Evolutionary conservation across 495 filamentous ascomycete species (phyloP), one percentile per base, ranked within the genome.

Genomic region (Penicillium ochrochloron): DNA sequence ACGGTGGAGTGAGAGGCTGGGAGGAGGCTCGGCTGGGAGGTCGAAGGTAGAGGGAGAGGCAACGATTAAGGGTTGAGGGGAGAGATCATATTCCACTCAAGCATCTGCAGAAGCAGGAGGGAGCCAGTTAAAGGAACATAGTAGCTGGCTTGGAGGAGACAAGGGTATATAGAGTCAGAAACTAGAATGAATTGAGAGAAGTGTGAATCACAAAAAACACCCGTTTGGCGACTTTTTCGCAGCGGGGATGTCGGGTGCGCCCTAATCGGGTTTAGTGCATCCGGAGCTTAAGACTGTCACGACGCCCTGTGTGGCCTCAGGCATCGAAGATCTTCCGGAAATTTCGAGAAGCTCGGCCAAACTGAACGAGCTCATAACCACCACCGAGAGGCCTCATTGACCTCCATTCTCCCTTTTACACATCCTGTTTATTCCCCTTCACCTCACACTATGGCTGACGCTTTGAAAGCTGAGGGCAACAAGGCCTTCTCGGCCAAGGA

Each of bases 401-500:
- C 34, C 50, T 44, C 39, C 23, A 29, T n/a, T 50, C 21, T 19
- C 3, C 57, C 35, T 55, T 44, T 51, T 57, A 57, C 58, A 33
- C 41, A 29, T 66, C 57, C 14, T 39, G 62, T n/a, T 21, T n/a
- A 58, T 55, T 48, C 25, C 21, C n/a, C n/a, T n/a, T 14, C 12
- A 3, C 8, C 41, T 53, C 39, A 19, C 66, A 79, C 6, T 42
- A 85, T 85, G 83, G 82, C 83, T 64, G 82, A 85, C 74, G 77
- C 82, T 73, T 86, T 98, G 68, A 99, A 99, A 84, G 92, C 94
- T 66, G 89, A 94, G 75, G 95, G 95, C 83, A 99, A 99, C 83
- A 96, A 97, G 80, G 93, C 95, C 79, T 98, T 99, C 75, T 88
- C 92, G 65, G 93, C 89, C 54, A 98, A 98, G 84, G 91, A 97